Evolutionary conservation across 1,284 basidiomycete genomes (phyloP), one percentile per base, ranked within the genome.

Genomic region (Malassezia restricta): DNA sequence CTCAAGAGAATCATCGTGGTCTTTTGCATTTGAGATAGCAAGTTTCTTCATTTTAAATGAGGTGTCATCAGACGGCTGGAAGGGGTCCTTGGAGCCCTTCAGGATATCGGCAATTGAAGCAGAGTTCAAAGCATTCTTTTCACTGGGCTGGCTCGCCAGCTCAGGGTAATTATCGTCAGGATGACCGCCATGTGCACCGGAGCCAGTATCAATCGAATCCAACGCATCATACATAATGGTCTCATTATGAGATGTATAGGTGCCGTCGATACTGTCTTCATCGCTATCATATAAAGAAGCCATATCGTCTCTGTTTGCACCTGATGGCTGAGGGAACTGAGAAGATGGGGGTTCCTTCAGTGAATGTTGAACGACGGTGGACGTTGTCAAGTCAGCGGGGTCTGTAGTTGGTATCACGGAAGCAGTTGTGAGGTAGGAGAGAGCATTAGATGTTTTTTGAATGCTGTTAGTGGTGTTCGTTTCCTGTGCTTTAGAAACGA

Each of bases 191-290:
- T 20, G 20, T 11, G n/a, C 30, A 5, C 15, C 43, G 6, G 17
- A 11, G 30, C 30, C 7, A 15, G 30, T 24, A 38, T 37, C 32
- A 33, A 20, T 27, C 4, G 44, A 6, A 28, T 54, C 52, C 3
- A 33, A 24, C n/a, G 52, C 52, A 29, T 54, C 52, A 43, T 49
- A 48, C 52, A 54, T 54, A 14, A 54, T n/a, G 30, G 52, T 49
- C 5, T 39, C 5, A 12, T 40, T 37, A 33, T 38, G 33, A 15
- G 52, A 54, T 17, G 35, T 35, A 14, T 40, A 33, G 1, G 52
- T 54, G 28, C 47, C 47, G 2, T 43, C 48, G 5, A 49, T 2
- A n/a, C 47, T 49, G 11, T 15, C 47, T 3, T 24, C 14, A 17
- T 35, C 29, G 15, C 35, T 28, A 17, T 50, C 48, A 6, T 50